phyloP scores from a whole-genome alignment of 164 flowering plant genomes.

The Houttuynia cordata region DNA sequence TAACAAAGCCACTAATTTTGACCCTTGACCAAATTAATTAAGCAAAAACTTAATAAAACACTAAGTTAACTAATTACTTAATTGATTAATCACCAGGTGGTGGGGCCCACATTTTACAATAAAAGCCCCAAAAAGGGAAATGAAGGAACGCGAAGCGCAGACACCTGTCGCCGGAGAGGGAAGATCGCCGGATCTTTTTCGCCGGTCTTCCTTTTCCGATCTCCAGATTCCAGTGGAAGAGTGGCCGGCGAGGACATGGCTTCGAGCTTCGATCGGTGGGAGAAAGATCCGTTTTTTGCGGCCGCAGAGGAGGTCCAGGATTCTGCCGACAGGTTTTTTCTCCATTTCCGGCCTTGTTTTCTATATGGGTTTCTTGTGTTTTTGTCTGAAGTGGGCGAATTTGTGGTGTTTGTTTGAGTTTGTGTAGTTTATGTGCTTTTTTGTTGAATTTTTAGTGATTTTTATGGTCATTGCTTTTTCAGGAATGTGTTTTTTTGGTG shows the following conservation, averaged over 20 bases:
- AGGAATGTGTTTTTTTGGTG: neutral
- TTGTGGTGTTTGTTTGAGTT: neutral
- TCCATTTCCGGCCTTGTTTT: neutral
- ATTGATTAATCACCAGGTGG: no score
- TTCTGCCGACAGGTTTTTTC: conserved; percentile 61
- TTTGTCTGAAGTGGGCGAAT: neutral
- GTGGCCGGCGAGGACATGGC: conserved; percentile 26
- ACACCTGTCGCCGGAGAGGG: neutral
- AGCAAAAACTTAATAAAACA: no score
- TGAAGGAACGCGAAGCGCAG: no score
- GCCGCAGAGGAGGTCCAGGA: conserved; percentile 94
- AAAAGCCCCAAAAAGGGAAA: no score
- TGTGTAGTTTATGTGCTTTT: conserved; percentile 1
- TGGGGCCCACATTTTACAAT: no score
- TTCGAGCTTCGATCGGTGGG: conserved; percentile 74
- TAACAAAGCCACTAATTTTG: no score
- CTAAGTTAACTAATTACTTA: no score
- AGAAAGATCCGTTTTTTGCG: conserved; percentile 83
- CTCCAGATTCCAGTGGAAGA: neutral
- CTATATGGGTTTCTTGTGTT: neutral
- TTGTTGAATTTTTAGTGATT: neutral
- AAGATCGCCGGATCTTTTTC: neutral
- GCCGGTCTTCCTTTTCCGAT: neutral
- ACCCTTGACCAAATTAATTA: no score
- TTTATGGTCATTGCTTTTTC: neutral